phyloP scores from a whole-genome alignment of 805 yeast species.

The Candida alai region DNA sequence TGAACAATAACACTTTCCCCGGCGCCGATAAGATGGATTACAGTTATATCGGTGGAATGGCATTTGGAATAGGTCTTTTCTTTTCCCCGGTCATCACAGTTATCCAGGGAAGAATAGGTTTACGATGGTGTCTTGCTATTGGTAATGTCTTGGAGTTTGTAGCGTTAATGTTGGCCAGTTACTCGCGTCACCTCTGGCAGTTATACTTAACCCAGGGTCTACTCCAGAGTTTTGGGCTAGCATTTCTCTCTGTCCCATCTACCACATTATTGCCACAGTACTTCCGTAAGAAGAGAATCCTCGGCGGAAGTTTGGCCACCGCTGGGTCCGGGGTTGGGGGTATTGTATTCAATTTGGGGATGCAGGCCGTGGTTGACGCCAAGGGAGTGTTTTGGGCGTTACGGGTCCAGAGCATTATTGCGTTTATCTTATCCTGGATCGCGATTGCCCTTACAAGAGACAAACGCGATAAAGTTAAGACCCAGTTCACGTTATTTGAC shows the following conservation, averaged over 20 bases:
- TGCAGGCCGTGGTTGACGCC: constrained; percentile 40
- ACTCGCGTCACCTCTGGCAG: constrained; percentile 59
- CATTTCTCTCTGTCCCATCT: constrained; percentile 56
- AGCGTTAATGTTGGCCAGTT: constrained; percentile 59
- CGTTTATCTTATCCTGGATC: constrained; percentile 24
- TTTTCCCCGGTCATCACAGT: constrained; percentile 50
- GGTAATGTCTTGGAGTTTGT: constrained; percentile 52
- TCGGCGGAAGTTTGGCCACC: constrained; percentile 45
- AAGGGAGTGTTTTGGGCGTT: constrained; percentile 47
- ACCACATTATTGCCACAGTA: constrained; percentile 63
- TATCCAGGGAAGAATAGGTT: constrained; percentile 42
- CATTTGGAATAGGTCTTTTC: constrained; percentile 52
- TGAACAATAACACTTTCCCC: constrained; percentile 45
- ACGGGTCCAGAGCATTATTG: constrained; percentile 42
- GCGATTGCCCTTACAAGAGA: constrained; percentile 17
- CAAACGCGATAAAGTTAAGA: constrained; percentile 14
- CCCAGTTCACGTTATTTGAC: constrained; percentile 38
- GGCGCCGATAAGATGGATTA: constrained; percentile 58
- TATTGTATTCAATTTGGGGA: constrained; percentile 43
- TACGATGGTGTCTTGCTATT: constrained; percentile 35
- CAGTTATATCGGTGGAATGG: constrained; percentile 66
- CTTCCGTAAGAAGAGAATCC: constrained; percentile 60
- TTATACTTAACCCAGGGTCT: constrained; percentile 67
- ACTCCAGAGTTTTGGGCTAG: constrained; percentile 54
- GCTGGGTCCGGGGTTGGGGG: constrained; percentile 57